Percentiles rank a stretch among this genome's conserved stretches.
Conservation (phyloP, 139 green algal species). For the Tetradesmus lagerheimii region DNA sequence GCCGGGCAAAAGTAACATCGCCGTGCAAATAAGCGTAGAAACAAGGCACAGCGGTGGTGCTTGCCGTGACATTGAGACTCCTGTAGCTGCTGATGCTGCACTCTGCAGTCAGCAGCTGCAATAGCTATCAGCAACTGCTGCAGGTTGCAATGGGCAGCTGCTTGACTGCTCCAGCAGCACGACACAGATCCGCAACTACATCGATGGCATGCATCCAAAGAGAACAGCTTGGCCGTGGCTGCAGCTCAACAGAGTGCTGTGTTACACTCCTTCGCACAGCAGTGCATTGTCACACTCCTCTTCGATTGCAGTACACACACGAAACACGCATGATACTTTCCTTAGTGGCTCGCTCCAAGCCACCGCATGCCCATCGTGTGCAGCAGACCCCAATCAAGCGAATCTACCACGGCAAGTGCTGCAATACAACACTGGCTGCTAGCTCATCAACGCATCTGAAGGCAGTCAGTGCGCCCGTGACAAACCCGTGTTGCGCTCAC, state of each 20-base stretch:
- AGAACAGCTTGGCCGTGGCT: no score
- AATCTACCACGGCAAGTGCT: background rate
- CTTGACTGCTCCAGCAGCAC: background rate
- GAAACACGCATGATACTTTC: background rate
- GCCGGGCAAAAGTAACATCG: no score
- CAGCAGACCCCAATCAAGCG: no score
- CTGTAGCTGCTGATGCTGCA: background rate
- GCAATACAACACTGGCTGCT: background rate
- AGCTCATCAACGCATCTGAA: background rate
- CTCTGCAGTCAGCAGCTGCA: background rate
- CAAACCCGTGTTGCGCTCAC: no score
- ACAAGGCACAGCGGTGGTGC: no score
- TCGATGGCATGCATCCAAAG: no score
- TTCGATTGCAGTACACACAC: background rate
- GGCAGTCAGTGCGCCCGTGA: background rate
- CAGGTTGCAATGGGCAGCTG: no score
- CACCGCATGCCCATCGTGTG: no score
- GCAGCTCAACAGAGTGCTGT: background rate
- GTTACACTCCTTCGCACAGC: background rate
- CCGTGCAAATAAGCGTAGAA: no score
- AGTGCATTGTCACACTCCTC: background rate
- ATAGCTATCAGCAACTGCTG: no score
- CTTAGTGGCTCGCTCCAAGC: no score
- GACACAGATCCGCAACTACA: background rate
- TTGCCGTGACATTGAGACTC: background rate